These are phyloP conservation scores for Reutealis trisperma DNA, from an alignment of 345 rosid genomes.

Conservation along the genomic window DNA sequence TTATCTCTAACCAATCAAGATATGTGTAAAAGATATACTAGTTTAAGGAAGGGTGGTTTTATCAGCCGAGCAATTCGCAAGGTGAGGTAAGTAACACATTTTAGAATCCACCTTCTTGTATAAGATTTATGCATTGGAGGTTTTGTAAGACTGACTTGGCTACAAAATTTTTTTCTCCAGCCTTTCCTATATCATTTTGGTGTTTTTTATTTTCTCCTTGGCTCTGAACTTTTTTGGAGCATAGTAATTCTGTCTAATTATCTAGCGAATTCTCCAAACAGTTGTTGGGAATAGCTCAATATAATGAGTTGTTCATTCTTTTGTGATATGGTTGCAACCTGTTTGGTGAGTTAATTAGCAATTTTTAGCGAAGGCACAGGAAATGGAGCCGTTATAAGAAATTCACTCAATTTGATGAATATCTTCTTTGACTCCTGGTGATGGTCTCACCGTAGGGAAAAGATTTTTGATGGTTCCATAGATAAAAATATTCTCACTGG, in stretches of 20 bases:
- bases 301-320: no score
- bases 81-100: conserved; percentile 57
- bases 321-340: neutral
- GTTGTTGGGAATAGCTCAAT: neutral
- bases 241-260: neutral
- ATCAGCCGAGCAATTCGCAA: conserved; percentile 51
- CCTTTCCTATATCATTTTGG: neutral
- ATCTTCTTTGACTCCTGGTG: neutral
- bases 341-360: neutral
- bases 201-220: neutral
- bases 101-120: conserved; percentile 11
- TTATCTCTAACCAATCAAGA: conserved; percentile 27
- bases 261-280: neutral
- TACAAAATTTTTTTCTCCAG: neutral
- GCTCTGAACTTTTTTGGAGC: neutral
- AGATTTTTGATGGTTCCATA: no score
- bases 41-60: conserved; percentile 33
- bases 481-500: no score
- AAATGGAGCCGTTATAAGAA: no score
- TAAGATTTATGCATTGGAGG: neutral
- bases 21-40: conserved; percentile 22
- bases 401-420: neutral
- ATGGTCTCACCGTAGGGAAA: neutral
- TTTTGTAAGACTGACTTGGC: neutral
- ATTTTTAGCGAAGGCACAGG: neutral